Evolutionary conservation across 2,329 filamentous ascomycete species (phyloP).

Genomic region (Penicillium sp.): DNA sequence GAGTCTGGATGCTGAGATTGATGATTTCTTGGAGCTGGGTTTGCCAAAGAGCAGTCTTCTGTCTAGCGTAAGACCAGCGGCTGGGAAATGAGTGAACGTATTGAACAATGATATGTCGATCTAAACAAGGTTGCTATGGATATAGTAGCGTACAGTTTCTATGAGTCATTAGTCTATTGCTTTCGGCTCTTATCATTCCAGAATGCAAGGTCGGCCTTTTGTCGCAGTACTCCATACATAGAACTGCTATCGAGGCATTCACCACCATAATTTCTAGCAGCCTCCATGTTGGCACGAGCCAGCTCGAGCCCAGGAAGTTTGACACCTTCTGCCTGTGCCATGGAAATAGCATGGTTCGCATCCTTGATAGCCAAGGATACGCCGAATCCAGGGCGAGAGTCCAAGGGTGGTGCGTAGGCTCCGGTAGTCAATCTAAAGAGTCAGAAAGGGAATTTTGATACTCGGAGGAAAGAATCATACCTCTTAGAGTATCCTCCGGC

Average conservation of each 20-base stretch:
- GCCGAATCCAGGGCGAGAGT: conserved; percentile 37
- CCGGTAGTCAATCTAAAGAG: conserved; percentile 41
- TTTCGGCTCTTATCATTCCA: conserved; percentile 41
- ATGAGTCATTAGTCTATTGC: conserved; percentile 7
- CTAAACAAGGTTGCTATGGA: too few relatives aligned
- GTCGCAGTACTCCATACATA: conserved; percentile 39
- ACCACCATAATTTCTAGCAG: conserved; percentile 36
- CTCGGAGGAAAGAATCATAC: conserved; percentile 15
- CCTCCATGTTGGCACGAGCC: conserved; percentile 37
- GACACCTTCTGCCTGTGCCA: conserved; percentile 32
- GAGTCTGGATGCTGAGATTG: not conserved
- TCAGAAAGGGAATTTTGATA: not conserved
- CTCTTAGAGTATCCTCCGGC: conserved; percentile 45
- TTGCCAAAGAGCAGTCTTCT: conserved; percentile 4
- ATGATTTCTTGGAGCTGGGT: conserved; percentile 2
- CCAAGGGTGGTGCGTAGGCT: conserved; percentile 40
- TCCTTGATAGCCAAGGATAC: conserved; percentile 41
- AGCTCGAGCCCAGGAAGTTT: conserved; percentile 35
- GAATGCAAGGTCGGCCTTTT: conserved; percentile 37
- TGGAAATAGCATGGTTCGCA: conserved; percentile 35
- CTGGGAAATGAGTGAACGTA: too few relatives aligned
- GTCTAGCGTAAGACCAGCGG: not conserved
- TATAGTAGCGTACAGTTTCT: not conserved
- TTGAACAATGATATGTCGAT: too few relatives aligned
- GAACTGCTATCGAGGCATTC: conserved; percentile 41